Conservation (phyloP, 345 rosid species). For the Microcos paniculata region DNA sequence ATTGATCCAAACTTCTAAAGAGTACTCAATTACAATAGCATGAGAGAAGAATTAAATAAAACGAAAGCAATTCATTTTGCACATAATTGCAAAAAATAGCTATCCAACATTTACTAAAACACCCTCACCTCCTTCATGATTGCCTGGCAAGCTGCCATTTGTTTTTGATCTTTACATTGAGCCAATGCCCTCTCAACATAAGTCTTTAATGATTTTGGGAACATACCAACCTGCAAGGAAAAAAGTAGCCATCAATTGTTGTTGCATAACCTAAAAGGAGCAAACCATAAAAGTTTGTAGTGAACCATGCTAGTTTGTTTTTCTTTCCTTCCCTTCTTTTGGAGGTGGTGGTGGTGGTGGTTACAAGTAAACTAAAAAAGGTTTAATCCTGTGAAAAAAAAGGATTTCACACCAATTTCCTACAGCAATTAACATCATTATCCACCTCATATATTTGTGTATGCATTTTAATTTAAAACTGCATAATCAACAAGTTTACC, state of each 20-base stretch:
- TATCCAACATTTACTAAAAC: background rate
- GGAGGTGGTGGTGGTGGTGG: no score
- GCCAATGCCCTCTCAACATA: constrained; percentile 90
- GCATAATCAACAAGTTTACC: background rate
- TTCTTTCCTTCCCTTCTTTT: background rate
- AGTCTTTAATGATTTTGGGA: constrained; percentile 76
- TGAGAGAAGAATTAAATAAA: background rate
- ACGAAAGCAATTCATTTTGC: background rate
- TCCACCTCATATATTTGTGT: background rate
- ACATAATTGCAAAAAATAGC: background rate
- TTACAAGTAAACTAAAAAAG: background rate
- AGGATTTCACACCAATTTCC: background rate
- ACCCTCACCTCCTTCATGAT: constrained; percentile 66
- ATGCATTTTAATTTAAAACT: background rate
- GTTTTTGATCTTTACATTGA: constrained; percentile 77
- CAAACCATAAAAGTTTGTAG: background rate
- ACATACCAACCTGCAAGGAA: constrained; percentile 60
- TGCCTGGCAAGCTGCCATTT: constrained; percentile 64
- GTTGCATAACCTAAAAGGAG: background rate
- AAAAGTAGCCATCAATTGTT: constrained; percentile 9
- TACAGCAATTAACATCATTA: background rate
- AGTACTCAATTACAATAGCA: background rate
- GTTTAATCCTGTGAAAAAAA: background rate
- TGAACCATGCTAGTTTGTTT: no score
- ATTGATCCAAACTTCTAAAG: background rate